A percentile compares a stretch with the other conserved stretches of the same genome.
phyloP scores from a whole-genome alignment of 352 stramenopile genomes.

The Phytophthora cajani region DNA sequence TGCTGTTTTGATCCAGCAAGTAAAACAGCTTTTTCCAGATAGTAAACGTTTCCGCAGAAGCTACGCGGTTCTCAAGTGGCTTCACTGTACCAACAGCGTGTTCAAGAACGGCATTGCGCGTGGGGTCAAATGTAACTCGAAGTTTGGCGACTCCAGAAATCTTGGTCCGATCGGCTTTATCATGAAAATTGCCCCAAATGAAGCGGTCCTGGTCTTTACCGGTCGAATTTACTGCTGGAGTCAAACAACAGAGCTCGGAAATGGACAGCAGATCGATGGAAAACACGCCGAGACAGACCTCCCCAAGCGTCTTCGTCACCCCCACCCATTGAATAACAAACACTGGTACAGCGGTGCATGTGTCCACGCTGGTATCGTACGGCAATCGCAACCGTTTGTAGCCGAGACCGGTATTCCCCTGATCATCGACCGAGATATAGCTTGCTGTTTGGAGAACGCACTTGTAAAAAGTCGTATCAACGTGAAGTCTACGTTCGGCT shows the following conservation, averaged over 20 bases:
- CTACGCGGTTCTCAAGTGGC: constrained; percentile 11
- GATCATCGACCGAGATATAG: constrained; percentile 7
- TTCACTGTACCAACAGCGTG: neutral
- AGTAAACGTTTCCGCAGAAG: constrained; percentile 33
- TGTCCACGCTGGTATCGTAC: constrained; percentile 14
- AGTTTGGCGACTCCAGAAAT: constrained; percentile 30
- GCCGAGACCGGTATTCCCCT: neutral
- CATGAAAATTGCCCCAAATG: constrained; percentile 33
- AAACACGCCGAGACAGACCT: constrained; percentile 39
- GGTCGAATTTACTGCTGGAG: neutral
- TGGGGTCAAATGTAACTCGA: constrained; percentile 16
- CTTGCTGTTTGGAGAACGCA: constrained; percentile 14
- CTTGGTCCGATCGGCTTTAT: constrained; percentile 25
- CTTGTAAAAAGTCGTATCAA: constrained; percentile 36
- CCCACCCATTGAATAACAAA: constrained; percentile 36
- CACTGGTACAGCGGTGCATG: constrained; percentile 2
- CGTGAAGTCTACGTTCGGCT: constrained; percentile 8
- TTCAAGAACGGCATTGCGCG: neutral
- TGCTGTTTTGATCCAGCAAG: constrained; percentile 56
- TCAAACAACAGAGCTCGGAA: constrained; percentile 14
- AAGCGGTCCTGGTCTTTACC: neutral
- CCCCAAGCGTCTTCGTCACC: constrained; percentile 26
- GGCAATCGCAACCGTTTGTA: constrained; percentile 16
- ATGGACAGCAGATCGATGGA: constrained; percentile 23
- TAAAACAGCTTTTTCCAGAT: constrained; percentile 84